Base-by-base conservation (phyloP, 495 filamentous ascomycete species). In the Sordaria brevicollis region DNA sequence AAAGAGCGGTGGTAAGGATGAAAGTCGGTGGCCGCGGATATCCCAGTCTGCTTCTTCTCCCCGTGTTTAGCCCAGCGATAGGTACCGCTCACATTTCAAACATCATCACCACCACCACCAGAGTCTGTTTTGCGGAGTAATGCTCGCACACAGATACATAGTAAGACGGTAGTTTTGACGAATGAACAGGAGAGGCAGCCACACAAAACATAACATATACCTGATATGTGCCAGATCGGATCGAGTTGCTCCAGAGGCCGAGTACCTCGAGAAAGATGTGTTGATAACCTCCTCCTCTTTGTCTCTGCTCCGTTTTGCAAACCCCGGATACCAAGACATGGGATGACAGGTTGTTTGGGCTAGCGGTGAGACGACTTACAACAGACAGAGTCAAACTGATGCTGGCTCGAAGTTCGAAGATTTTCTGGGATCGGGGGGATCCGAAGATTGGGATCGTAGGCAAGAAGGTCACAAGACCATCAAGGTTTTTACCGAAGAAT, bases 391-490 rank as follows among this genome's bases (percentile, higher is more conserved):
- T 29, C 17, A 21, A 13, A 31, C 49, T 10, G 25, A 62, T 29
- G 49, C 49, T 62, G 49, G 49, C 33, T n/a, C n/a, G n/a, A n/a
- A n/a, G n/a, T n/a, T n/a, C 15, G 49, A 62, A 38, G 49, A n/a
- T n/a, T 54, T 66, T 35, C 36, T 72, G 57, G 69, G 25, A 13
- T 31, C 25, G 49, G 49, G 49, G 68, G 70, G 57, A 70, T 71
- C 70, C 19, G 70, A 68, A 74, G 65, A 71, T 67, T 68, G 36
- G 34, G 70, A 69, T 62, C 25, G 49, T 62, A 62, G 21, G 49
- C 25, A 29, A 67, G 65, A n/a, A 15, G 68, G 72, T 74, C 72
- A 74, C 72, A 72, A 68, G 72, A 74, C 72, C 68, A 65, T 25
- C 70, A 68, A 35, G 19, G 65, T 70, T 72, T 73, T 74, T 68